phyloP scores from a whole-genome alignment of 2,329 filamentous ascomycete species.

The Plenodomus biglobosus region DNA sequence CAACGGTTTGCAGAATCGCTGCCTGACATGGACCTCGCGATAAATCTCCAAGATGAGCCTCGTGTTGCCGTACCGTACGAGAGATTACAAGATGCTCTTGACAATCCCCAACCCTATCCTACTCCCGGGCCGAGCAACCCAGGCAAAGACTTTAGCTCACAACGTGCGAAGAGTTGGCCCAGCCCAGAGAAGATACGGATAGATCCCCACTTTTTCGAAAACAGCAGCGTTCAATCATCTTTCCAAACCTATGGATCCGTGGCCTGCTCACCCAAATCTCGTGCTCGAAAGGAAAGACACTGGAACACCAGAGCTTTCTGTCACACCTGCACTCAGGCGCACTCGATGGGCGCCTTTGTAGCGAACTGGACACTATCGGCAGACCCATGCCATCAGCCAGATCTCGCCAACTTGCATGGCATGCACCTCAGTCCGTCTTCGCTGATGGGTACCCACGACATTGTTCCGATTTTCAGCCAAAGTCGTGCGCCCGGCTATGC shows the following conservation, averaged over 20 bases:
- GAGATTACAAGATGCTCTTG: conserved; percentile 29
- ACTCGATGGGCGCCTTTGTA: conserved; percentile 69
- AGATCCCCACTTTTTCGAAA: conserved; percentile 32
- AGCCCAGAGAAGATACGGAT: conserved; percentile 26
- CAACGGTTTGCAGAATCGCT: conserved; percentile 52
- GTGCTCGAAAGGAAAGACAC: conserved; percentile 58
- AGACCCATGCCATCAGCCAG: conserved; percentile 75
- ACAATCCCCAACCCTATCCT: conserved; percentile 27
- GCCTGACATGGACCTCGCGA: conserved; percentile 64
- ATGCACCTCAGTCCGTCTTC: conserved; percentile 68
- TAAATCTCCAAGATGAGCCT: conserved; percentile 64
- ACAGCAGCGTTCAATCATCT: conserved; percentile 42
- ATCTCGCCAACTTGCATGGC: conserved; percentile 71
- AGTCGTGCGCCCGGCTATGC: conserved; percentile 71
- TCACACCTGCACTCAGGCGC: conserved; percentile 61
- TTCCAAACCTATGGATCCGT: conserved; percentile 48
- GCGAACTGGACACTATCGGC: conserved; percentile 65
- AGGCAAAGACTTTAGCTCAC: conserved; percentile 40
- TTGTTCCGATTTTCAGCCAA: conserved; percentile 75
- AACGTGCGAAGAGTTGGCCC: conserved; percentile 46
- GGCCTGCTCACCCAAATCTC: conserved; percentile 65
- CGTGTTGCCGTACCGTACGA: conserved; percentile 57
- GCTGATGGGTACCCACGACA: conserved; percentile 62
- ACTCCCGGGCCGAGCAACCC: conserved; percentile 23
- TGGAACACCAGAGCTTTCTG: conserved; percentile 69